Conservation (phyloP, 2,329 filamentous ascomycete genomes). For the Xylariales sp. region DNA sequence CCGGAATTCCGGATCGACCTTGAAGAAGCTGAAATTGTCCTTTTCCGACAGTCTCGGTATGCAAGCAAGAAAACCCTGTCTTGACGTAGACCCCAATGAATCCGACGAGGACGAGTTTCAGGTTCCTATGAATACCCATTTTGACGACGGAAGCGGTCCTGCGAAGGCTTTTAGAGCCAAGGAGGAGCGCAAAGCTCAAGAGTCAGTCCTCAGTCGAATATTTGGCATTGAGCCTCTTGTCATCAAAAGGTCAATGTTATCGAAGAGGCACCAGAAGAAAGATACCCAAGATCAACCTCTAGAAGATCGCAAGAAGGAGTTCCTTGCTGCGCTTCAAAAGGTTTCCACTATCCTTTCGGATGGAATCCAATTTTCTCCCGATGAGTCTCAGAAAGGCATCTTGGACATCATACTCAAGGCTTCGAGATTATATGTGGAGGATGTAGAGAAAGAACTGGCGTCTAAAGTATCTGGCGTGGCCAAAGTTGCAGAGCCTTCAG, state of each 20-base stretch:
- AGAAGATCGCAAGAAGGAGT: constrained; percentile 2
- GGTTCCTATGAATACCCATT: constrained; percentile 26
- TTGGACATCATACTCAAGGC: constrained; percentile 47
- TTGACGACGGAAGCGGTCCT: constrained; percentile 34
- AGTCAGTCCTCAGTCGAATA: constrained; percentile 46
- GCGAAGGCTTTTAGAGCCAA: constrained; percentile 43
- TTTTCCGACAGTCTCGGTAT: constrained; percentile 50
- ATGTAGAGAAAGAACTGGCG: too few species aligned
- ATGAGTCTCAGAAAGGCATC: constrained; percentile 32
- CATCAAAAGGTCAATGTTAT: constrained; percentile 25
- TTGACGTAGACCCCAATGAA: constrained; percentile 39
- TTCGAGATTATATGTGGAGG: constrained; percentile 44
- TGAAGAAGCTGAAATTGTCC: constrained; percentile 53
- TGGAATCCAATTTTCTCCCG: constrained; percentile 18
- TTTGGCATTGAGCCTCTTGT: constrained; percentile 44
- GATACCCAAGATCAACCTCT: constrained; percentile 7
- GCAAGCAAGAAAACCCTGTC: constrained; percentile 37
- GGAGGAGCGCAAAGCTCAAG: constrained; percentile 51
- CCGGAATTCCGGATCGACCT: constrained; percentile 47
- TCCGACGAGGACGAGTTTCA: constrained; percentile 56
- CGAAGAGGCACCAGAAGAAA: constrained; percentile 23
- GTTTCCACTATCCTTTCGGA: constrained; percentile 40
- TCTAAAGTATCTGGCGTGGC: too few species aligned
- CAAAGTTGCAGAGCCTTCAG: too few species aligned
- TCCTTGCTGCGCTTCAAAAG: constrained; percentile 25